Evolutionary conservation across 257 asterid species (phyloP), one percentile per base, ranked within the genome.

Genomic region (Ballota nigra): DNA sequence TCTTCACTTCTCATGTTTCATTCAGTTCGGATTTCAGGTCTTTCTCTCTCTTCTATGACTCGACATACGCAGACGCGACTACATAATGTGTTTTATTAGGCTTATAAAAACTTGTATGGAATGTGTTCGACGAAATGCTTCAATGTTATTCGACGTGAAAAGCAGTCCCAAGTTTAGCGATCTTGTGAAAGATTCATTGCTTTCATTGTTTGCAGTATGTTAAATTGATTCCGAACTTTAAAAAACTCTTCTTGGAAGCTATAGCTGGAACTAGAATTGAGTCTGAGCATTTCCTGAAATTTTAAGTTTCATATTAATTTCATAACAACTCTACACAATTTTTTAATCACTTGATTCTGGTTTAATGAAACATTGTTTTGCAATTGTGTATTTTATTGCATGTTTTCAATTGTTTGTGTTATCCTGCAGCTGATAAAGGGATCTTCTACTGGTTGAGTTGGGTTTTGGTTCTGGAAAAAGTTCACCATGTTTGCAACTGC

Each of bases 401-500:
- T 45, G 19, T 13, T 1, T 31, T 24, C 41, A 13, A 63, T 75
- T 62, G 7, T 69, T 0, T 10, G 40, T 31, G 20, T 71, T 61
- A 34, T 29, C 3, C 24, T 71, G 76, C 73, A 80, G 84, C 66
- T 62, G 57, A 47, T 2, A 45, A 19, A 43, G 51, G 38, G 45
- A 16, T 26, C 38, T 53, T 36, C 10, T 29, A 22, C 58, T 58
- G 56, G 34, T 13, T 34, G 13, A 52, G 69, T 22, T 6, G 24
- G 34, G 22, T 28, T 71, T 67, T 61, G 23, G 28, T 31, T 18
- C 10, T 16, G 20, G 68, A 52, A 66, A 64, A 69, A 77, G 63
- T 40, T 63, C 78, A 74, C 8, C 80, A 91, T 91, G 97, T 91
- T 94, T 69, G 89, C 92, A 7, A 91, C 92, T 16, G 90, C 85